Evolutionary conservation across 2,329 filamentous ascomycete genomes (phyloP).

Genomic region (Trichophyton benhamiae): DNA sequence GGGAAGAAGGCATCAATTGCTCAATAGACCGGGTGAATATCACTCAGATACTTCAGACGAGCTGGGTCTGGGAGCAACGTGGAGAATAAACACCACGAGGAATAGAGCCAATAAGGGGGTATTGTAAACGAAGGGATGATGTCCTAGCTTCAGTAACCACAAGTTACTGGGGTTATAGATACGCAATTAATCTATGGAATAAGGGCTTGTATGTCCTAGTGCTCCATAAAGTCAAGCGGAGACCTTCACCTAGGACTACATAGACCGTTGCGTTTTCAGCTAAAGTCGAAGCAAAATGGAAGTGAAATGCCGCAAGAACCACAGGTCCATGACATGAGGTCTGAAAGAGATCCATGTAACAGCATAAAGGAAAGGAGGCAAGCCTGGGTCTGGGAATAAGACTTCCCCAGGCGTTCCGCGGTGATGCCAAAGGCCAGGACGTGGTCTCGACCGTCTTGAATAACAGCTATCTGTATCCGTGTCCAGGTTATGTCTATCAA

Average conservation of each 20-base stretch:
- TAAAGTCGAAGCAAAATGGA: not conserved
- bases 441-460: not conserved
- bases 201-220: not conserved
- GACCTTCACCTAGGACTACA: not conserved
- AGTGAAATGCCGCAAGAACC: not conserved
- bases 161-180: not conserved
- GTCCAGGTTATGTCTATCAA: not conserved
- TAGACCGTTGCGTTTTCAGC: not conserved
- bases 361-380: not conserved
- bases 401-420: no score
- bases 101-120: not conserved
- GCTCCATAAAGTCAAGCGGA: not conserved
- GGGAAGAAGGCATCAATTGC: not conserved
- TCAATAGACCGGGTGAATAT: constrained; percentile 9
- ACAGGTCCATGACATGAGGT: not conserved
- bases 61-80: not conserved
- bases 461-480: no score
- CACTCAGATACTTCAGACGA: not conserved
- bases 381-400: not conserved
- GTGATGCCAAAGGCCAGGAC: not conserved
- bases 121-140: not conserved
- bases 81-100: not conserved
- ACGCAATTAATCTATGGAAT: not conserved
- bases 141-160: not conserved
- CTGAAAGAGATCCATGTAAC: not conserved